A percentile compares a stretch with the other conserved stretches of the same genome.
Conservation (phyloP, 441 rosid genomes). For the Syzygium syzygioides region DNA sequence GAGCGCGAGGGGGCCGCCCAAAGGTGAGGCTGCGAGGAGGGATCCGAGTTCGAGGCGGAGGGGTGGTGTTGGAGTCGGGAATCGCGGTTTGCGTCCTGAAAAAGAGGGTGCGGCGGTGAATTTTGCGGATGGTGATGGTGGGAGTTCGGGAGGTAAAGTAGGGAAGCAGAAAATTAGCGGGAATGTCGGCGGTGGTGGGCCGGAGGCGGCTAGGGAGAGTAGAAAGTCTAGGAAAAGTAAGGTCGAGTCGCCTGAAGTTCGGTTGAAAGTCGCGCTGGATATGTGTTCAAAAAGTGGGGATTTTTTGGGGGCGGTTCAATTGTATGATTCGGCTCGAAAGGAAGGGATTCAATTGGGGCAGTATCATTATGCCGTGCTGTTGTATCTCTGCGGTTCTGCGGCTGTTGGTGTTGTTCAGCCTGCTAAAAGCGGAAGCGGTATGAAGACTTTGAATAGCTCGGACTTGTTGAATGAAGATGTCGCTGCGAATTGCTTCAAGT, state of each 20-base stretch:
- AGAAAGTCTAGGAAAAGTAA: constrained; percentile 22
- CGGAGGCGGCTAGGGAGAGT: neutral
- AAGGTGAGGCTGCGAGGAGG: constrained; percentile 8
- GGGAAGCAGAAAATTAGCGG: constrained; percentile 7
- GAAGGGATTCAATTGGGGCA: constrained; percentile 40
- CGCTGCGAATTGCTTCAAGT: neutral
- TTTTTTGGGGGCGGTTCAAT: constrained; percentile 41
- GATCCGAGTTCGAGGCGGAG: constrained; percentile 5
- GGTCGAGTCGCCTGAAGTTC: constrained; percentile 16
- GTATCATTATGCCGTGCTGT: constrained; percentile 46
- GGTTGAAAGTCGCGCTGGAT: constrained; percentile 35
- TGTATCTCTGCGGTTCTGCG: constrained; percentile 69
- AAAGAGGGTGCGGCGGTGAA: neutral
- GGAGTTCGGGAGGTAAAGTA: neutral
- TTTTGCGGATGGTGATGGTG: constrained; percentile 1
- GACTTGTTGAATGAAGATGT: constrained; percentile 13
- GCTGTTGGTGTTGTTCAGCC: constrained; percentile 57
- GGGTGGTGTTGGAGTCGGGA: constrained; percentile 14
- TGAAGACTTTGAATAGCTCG: constrained; percentile 19
- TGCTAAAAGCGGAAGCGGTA: constrained; percentile 51
- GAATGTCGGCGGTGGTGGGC: neutral
- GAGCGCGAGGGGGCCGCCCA: neutral
- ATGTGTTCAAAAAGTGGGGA: constrained; percentile 61
- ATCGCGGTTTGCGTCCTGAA: constrained; percentile 10
- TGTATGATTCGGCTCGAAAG: constrained; percentile 39